phyloP scores from a whole-genome alignment of 129 eudicot species.

The Mikania micrantha region DNA sequence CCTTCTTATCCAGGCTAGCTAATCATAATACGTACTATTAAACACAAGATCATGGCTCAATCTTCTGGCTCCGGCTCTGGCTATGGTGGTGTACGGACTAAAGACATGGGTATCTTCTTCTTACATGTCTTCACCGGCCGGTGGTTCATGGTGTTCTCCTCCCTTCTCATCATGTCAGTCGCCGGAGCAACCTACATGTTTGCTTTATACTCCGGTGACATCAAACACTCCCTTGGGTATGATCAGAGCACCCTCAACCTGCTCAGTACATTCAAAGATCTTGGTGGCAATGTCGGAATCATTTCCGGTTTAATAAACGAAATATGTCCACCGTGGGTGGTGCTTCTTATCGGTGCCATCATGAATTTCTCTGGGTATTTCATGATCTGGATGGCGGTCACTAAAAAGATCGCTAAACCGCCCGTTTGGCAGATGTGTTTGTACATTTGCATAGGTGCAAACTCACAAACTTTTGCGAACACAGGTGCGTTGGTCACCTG shows the following conservation, averaged over 20 bases:
- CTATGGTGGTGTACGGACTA: slow-evolving; percentile 11
- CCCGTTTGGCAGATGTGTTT: slow-evolving; percentile 78
- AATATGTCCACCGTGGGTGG: slow-evolving; percentile 77
- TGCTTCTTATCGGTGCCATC: slow-evolving; percentile 55
- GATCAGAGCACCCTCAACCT: slow-evolving; percentile 80
- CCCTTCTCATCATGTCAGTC: slow-evolving; percentile 60
- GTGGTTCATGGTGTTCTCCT: slow-evolving; percentile 85
- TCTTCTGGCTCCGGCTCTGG: slow-evolving; percentile 1
- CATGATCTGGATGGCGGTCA: slow-evolving; percentile 78
- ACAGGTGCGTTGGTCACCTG: slow-evolving; percentile 79
- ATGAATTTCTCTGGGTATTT: slow-evolving; percentile 78
- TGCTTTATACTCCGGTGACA: slow-evolving; percentile 68
- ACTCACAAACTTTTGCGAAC: slow-evolving; percentile 69
- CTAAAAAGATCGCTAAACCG: slow-evolving; percentile 30
- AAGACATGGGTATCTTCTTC: slow-evolving; percentile 22
- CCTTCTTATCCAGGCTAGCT: slow-evolving; percentile 10
- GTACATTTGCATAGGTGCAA: slow-evolving; percentile 70
- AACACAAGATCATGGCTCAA: slow-evolving; percentile 16
- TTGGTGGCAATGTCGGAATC: slow-evolving; percentile 68
- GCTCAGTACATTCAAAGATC: slow-evolving; percentile 62
- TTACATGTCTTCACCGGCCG: slow-evolving; percentile 49
- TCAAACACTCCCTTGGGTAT: slow-evolving; percentile 63
- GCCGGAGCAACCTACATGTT: slow-evolving; percentile 75
- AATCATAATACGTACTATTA: no score
- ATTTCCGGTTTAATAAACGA: slow-evolving; percentile 69